Conservation (phyloP, 305 asterid species). For the Fraxinus floribunda region DNA sequence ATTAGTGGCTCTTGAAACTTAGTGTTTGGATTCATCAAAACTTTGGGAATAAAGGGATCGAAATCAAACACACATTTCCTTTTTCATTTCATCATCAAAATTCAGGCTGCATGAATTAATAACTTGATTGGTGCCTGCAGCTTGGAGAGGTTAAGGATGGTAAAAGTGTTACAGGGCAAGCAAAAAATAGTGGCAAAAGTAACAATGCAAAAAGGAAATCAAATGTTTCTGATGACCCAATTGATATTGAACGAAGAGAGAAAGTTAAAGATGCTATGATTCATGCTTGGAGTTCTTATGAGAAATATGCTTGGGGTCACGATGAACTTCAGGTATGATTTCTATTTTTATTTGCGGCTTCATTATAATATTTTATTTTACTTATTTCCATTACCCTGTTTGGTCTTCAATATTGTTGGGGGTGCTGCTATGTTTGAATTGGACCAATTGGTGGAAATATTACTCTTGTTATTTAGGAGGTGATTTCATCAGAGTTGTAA, state of each 20-base stretch:
- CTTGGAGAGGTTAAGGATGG: constrained; percentile 58
- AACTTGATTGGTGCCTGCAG: constrained; percentile 44
- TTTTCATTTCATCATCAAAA: background rate
- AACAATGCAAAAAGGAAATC: constrained; percentile 23
- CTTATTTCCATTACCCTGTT: background rate
- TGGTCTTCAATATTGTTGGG: background rate
- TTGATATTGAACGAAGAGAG: constrained; percentile 63
- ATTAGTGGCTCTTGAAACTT: background rate
- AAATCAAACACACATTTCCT: background rate
- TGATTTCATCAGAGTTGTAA: background rate
- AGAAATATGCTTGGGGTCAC: constrained; percentile 96
- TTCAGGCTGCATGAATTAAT: constrained; percentile 9
- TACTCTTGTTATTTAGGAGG: background rate
- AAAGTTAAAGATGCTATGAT: constrained; percentile 92
- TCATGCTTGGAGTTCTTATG: constrained; percentile 97
- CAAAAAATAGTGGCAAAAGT: constrained; percentile 22
- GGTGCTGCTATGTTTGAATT: background rate
- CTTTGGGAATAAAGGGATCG: background rate
- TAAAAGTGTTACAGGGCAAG: constrained; percentile 33
- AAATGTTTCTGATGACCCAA: constrained; percentile 52
- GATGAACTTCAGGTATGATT: constrained; percentile 89
- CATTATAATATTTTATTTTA: background rate
- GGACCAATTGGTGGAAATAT: background rate
- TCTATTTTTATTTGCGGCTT: constrained; percentile 7
- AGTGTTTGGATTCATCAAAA: background rate